Conservation (phyloP, 2,329 filamentous ascomycete genomes). For the Dactylonectria macrodidyma region DNA sequence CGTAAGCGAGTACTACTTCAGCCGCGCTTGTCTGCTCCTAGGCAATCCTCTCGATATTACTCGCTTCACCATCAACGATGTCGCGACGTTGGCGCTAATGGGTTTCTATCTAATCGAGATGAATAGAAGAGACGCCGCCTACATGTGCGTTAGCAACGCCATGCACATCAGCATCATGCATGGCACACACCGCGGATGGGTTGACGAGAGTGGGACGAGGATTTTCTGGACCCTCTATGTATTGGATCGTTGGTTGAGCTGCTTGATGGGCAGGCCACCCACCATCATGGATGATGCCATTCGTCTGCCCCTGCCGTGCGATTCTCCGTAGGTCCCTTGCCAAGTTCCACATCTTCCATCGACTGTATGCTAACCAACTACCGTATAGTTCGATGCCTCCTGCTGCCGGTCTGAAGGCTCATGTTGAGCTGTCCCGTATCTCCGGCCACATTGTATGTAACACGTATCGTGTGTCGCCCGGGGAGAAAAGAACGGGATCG, state of each 20-base stretch:
- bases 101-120: conserved; percentile 65
- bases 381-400: conserved; percentile 58
- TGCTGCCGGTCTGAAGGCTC: conserved; percentile 60
- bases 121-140: conserved; percentile 64
- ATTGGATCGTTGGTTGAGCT: conserved; percentile 65
- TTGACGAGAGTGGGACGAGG: conserved; percentile 61
- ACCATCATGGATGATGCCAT: conserved; percentile 64
- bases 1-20: conserved; percentile 61
- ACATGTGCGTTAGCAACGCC: conserved; percentile 62
- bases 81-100: conserved; percentile 63
- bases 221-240: conserved; percentile 68
- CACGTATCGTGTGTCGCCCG: conserved; percentile 59
- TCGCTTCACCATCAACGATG: conserved; percentile 58
- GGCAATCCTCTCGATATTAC: conserved; percentile 64
- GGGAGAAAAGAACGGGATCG: conserved; percentile 43
- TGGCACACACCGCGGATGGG: conserved; percentile 62
- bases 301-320: conserved; percentile 57
- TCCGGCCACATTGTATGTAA: conserved; percentile 65
- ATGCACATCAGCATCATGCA: conserved; percentile 65
- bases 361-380: conserved; percentile 6
- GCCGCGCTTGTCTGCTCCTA: conserved; percentile 59
- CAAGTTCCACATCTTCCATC: not conserved
- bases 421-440: conserved; percentile 63
- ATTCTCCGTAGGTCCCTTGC: conserved; percentile 56
- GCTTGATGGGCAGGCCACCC: conserved; percentile 65